Conservation (phyloP, 2,329 filamentous ascomycete species). For the Ophioceras dolichostomum region DNA sequence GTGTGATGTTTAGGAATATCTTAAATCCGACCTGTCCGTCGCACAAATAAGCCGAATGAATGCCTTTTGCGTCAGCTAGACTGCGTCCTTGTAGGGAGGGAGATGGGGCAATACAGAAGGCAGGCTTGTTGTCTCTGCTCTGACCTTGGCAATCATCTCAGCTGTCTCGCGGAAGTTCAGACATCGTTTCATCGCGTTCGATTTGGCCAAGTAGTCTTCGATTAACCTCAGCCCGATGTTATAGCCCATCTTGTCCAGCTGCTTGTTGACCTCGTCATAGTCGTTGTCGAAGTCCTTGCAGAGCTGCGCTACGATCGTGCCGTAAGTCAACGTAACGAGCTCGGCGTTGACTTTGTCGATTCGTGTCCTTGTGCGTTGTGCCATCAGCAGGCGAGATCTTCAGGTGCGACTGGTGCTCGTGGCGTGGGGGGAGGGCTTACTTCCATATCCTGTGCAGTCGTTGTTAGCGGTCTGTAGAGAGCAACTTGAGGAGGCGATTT, state of each 20-base stretch:
- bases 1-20: conserved; percentile 95
- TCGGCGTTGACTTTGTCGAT: conserved; percentile 98
- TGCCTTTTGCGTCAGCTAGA: too few relatives aligned
- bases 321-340: conserved; percentile 92
- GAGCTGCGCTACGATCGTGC: conserved; percentile 90
- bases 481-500: too few relatives aligned
- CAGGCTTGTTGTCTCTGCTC: too few relatives aligned
- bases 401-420: not conserved
- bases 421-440: conserved; percentile 40
- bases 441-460: conserved; percentile 85
- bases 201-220: conserved; percentile 95
- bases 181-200: conserved; percentile 78
- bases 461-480: too few relatives aligned
- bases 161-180: conserved; percentile 91
- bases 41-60: too few relatives aligned
- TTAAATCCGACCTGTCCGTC: conserved; percentile 98
- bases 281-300: conserved; percentile 94
- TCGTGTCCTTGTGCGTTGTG: conserved; percentile 53
- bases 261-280: conserved; percentile 92
- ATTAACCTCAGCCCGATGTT: conserved; percentile 94
- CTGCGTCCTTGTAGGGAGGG: too few relatives aligned
- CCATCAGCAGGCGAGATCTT: too few relatives aligned
- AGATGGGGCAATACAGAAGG: too few relatives aligned
- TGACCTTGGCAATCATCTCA: conserved; percentile 82
- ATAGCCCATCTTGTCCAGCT: conserved; percentile 98